Conservation (phyloP, 2,329 filamentous ascomycete genomes). For the Trichoderma oligosporum region DNA sequence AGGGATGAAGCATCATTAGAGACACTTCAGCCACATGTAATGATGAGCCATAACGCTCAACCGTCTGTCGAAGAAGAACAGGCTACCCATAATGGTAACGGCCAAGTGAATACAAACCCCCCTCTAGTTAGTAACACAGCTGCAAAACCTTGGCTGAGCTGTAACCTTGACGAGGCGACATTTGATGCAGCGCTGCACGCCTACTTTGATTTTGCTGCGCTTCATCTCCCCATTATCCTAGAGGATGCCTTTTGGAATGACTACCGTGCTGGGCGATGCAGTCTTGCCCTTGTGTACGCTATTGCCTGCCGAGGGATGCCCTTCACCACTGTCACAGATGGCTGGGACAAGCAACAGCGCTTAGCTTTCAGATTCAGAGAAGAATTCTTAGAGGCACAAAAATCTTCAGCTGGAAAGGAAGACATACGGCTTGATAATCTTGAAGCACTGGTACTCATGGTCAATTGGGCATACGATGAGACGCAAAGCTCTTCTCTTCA, state of each 20-base stretch:
- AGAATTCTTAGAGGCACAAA: not conserved
- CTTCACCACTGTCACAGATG: not conserved
- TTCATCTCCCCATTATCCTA: conserved; percentile 5
- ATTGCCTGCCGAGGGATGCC: conserved; percentile 1
- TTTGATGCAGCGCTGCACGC: not conserved
- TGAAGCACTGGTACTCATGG: conserved; percentile 1
- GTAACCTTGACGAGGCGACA: not conserved
- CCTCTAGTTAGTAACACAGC: not conserved
- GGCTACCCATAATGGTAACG: not conserved
- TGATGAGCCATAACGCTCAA: not conserved
- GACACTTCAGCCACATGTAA: not conserved
- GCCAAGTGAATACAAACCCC: too few relatives aligned
- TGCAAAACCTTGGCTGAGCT: not conserved
- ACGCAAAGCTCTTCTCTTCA: not conserved
- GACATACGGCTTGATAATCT: conserved; percentile 1
- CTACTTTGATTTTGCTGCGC: not conserved
- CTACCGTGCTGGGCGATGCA: not conserved
- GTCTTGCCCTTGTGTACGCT: conserved; percentile 1
- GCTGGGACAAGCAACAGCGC: conserved; percentile 1
- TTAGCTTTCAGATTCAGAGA: not conserved
- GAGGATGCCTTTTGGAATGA: conserved; percentile 10
- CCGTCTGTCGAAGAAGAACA: not conserved
- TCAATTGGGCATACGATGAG: conserved; percentile 1
- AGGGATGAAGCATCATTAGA: not conserved
- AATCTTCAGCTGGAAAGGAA: not conserved